Evolutionary conservation across 345 rosid species (phyloP).

Genomic region (Ricinus communis): DNA sequence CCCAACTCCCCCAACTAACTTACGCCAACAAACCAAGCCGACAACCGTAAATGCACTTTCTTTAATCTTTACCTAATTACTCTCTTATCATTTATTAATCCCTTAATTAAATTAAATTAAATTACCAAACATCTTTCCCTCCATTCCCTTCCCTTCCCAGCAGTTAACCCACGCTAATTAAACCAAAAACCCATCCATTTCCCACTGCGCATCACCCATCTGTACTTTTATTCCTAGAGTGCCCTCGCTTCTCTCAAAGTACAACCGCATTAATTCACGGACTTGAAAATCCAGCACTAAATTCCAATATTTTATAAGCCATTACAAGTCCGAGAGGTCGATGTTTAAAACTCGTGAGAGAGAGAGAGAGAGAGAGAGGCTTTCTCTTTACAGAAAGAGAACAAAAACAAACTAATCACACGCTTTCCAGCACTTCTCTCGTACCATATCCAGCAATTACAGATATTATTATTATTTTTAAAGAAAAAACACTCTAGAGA

Average conservation of each 20-base stretch:
- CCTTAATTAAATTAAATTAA: too few species aligned
- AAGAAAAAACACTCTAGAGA: too few species aligned
- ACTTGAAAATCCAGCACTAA: constrained; percentile 18
- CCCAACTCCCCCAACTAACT: constrained; percentile 32
- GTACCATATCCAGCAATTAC: background rate
- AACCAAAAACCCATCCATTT: too few species aligned
- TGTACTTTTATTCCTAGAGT: background rate
- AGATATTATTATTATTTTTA: too few species aligned
- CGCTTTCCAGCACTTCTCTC: background rate
- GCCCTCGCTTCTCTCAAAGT: background rate
- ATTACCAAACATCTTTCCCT: too few species aligned
- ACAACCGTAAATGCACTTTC: constrained; percentile 30
- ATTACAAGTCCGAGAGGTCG: constrained; percentile 33
- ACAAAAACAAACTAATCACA: background rate
- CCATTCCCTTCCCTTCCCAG: too few species aligned
- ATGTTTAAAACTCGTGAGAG: constrained; percentile 29
- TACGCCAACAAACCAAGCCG: constrained; percentile 38
- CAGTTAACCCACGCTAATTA: background rate
- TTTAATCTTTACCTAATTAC: constrained; percentile 9
- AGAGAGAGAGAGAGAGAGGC: background rate
- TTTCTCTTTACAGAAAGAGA: background rate
- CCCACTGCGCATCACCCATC: background rate
- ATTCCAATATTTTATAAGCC: background rate
- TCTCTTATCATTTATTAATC: constrained; percentile 10
- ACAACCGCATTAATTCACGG: constrained; percentile 15